Base-by-base conservation (phyloP, 495 filamentous ascomycete genomes). In the Collariella sp. region DNA sequence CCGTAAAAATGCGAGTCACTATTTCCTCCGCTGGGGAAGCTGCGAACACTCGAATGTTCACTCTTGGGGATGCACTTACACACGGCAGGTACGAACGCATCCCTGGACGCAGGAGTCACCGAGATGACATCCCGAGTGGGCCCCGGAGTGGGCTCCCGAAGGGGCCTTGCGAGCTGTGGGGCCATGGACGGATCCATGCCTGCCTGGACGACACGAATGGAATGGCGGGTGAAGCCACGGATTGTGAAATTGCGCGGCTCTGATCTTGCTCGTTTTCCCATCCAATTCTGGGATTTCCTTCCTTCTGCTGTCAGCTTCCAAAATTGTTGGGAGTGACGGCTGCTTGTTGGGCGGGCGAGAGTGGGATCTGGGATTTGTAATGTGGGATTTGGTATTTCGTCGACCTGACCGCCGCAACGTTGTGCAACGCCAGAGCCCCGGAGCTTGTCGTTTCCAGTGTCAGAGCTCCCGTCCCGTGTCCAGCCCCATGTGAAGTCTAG, bases 111-210 rank as follows among this genome's bases (percentile, higher is more conserved):
- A 60, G 49, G 53, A 56, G 57, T 56, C 53, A 41, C 57, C 57
- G 57, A 60, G 50, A 52, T 60, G 48, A 56, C 48, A 49, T 50
- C 47, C 50, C 52, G 26, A 36, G 50, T 43, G 43, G 44, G 24
- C 19, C 19, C 52, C 57, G 43, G 44, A 56, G 45, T 49, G 53
- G 46, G 15, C 20, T 42, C 19, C 11, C 5, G n/a, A 44, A 31
- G 9, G 9, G 26, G 26, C 26, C 26, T 5, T 31, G 26, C 26
- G 9, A n/a, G n/a, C n/a, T n/a, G n/a, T n/a, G n/a, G 5, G 26
- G 26, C 26, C 26, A 31, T 31, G 26, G 35, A 38, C 41, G 22
- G 46, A n/a, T 50, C 42, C 48, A n/a, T n/a, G n/a, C n/a, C n/a
- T n/a, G n/a, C n/a, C n/a, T n/a, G n/a, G n/a, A n/a, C n/a, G n/a